Base-by-base conservation (phyloP, 768 basidiomycete genomes). In the Suillus occidentalis region DNA sequence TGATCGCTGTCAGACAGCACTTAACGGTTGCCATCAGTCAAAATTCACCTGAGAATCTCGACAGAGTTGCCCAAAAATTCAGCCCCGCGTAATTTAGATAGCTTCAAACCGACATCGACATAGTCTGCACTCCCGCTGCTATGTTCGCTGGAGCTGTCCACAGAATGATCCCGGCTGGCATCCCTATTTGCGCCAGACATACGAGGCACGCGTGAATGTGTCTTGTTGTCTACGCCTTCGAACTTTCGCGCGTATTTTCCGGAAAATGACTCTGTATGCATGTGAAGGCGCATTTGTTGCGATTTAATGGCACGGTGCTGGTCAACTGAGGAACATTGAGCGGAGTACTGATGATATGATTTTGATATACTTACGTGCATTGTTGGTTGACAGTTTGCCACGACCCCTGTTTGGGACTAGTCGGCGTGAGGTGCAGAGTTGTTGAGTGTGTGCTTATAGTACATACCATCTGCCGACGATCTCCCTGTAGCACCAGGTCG, bases 231-330 rank as follows among this genome's bases (percentile, higher is more conserved):
- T 59, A 12, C 16, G 12, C 58, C 40, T 25, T 59, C 58, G 7
- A 59, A 59, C 20, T 59, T 59, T 13, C 58, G 25, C 18, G 58
- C 58, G 6, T 42, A 42, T 42, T 59, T 59, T 59, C 25, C 58
- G 28, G 25, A 42, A 13, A 9, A 20, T 59, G 39, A 20, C 18
- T 59, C 40, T 2, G 39, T 7, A 42, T 59, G 39, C 12, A 10
- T 40, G 25, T 58, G 57, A 28, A 28, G 10, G 57, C 6, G 10
- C 39, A 42, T 40, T 42, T 7, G 57, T 31, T 28, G 58, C 28
- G 58, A 20, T 43, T 59, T 59, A 59, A 28, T 39, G 58, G 58
- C 58, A 42, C 25, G 58, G 28, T 20, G 25, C 18, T 20, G 58
- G 28, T 42, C 18, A 31, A 20, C 58, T 59, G 6, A 18, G 40